Evolutionary conservation across 1,139 yeast species (phyloP).

Genomic region (Meyerozyma sp.): DNA sequence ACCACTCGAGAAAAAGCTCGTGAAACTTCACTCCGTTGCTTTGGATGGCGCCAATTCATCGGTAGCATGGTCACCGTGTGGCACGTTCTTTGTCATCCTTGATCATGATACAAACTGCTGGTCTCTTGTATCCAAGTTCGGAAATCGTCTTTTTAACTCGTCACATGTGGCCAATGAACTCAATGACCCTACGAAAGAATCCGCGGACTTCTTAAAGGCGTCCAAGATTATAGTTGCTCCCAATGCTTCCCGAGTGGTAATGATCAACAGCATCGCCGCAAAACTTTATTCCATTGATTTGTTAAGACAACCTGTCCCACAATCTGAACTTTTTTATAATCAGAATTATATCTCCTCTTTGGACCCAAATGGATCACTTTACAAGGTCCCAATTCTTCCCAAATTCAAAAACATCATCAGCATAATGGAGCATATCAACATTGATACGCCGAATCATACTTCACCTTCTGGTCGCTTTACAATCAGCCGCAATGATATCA

Average conservation of each 20-base stretch:
- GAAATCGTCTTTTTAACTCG: constrained; percentile 27
- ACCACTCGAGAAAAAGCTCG: not conserved
- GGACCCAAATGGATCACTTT: constrained; percentile 14
- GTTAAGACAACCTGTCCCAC: constrained; percentile 8
- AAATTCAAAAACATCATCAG: constrained; percentile 23
- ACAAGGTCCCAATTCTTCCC: constrained; percentile 30
- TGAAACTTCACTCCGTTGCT: not conserved
- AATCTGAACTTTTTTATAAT: constrained; percentile 18
- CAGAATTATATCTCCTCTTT: constrained; percentile 24
- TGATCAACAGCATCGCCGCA: constrained; percentile 16
- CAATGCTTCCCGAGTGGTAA: constrained; percentile 21
- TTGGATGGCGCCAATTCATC: not conserved
- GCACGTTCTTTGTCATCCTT: constrained; percentile 24
- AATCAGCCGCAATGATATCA: constrained; percentile 17
- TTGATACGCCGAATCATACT: constrained; percentile 11
- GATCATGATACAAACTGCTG: constrained; percentile 21
- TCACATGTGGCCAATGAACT: constrained; percentile 20
- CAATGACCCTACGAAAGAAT: constrained; percentile 12
- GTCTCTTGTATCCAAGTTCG: constrained; percentile 34
- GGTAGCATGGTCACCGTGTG: constrained; percentile 33
- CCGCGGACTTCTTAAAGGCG: constrained; percentile 19
- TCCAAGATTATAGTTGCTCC: constrained; percentile 19
- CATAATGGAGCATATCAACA: constrained; percentile 17
- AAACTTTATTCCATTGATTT: constrained; percentile 20
- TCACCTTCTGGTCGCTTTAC: constrained; percentile 17